Base-by-base conservation (phyloP, 805 yeast species). In the Saturnispora galanensis region DNA sequence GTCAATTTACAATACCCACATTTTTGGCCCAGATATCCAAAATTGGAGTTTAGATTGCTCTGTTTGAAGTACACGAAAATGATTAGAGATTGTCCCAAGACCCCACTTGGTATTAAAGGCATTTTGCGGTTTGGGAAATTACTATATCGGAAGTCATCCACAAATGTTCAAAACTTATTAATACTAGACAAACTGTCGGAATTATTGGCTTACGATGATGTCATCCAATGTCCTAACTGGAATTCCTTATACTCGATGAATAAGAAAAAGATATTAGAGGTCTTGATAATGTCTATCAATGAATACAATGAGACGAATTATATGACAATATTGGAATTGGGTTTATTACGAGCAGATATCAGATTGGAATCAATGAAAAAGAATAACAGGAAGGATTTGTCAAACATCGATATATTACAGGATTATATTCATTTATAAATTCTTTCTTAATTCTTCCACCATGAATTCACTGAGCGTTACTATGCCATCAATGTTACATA, bases 171-270 rank as follows among this genome's bases (percentile, higher is more conserved):
- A 1, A 64, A 66, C 35, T 63, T 60, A 29, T 59, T 61, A 7
- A 62, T 63, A 47, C 53, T 79, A 29, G 63, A 67, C 34, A 71
- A 73, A 36, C 63, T 77, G 0, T 73, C 76, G 7, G 64, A 76
- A 3, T 56, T 79, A 28, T 55, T 79, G 38, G 79, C 81, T 3
- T 78, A 70, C 49, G 69, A 69, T 9, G 64, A 76, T 42, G 81
- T 81, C 1, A 46, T 48, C 36, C 47, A 55, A 4, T 56, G 70
- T 4, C 57, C 55, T 30, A 65, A 64, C 38, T 69, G 71, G 13
- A 58, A 61, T 40, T 50, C 65, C 30, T 55, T 72, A 32, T 62
- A 63, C 26, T 55, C 53, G 10, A 59, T 59, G 9, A 71, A 71
- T 41, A 57, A 68, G 13, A 51, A 52, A 2, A 66, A 66, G 40